Evolutionary conservation across 352 stramenopile genomes (phyloP).

Genomic region (Pythium aphanidermatum): DNA sequence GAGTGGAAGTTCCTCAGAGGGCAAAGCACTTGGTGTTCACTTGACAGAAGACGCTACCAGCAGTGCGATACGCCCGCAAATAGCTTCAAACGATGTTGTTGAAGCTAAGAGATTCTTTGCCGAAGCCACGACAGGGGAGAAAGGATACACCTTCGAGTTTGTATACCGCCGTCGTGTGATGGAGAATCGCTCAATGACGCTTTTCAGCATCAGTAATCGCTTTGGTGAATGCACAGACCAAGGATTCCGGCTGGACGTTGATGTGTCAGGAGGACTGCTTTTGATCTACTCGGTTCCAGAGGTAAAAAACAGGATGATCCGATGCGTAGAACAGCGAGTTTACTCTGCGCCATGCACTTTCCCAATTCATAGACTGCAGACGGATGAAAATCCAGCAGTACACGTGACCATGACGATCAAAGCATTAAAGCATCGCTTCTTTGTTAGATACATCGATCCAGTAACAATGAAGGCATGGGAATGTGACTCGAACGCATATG

Average conservation of each 20-base stretch:
- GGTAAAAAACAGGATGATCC: constrained; percentile 21
- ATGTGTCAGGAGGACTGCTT: constrained; percentile 39
- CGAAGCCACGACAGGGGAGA: constrained; percentile 6
- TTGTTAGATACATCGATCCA: constrained; percentile 46
- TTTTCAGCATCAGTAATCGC: constrained; percentile 65
- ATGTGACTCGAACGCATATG: too few species aligned
- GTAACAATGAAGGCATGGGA: constrained; percentile 35
- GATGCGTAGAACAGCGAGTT: constrained; percentile 50
- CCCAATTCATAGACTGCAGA: constrained; percentile 14
- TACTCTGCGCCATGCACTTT: constrained; percentile 37
- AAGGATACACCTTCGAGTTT: constrained; percentile 63
- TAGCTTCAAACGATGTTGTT: constrained; percentile 43
- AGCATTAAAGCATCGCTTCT: constrained; percentile 42
- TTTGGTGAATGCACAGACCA: constrained; percentile 55
- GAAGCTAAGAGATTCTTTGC: constrained; percentile 48
- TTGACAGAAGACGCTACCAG: constrained; percentile 23
- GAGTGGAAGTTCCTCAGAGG: too few species aligned
- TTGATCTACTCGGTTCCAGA: constrained; percentile 64
- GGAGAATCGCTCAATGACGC: constrained; percentile 47
- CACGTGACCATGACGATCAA: constrained; percentile 55
- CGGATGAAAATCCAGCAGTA: constrained; percentile 44
- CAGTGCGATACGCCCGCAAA: constrained; percentile 34
- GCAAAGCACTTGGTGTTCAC: constrained; percentile 33
- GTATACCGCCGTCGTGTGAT: constrained; percentile 32
- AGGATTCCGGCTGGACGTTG: constrained; percentile 66